phyloP scores from a whole-genome alignment of 805 yeast genomes.

The Sungouiella blattae region DNA sequence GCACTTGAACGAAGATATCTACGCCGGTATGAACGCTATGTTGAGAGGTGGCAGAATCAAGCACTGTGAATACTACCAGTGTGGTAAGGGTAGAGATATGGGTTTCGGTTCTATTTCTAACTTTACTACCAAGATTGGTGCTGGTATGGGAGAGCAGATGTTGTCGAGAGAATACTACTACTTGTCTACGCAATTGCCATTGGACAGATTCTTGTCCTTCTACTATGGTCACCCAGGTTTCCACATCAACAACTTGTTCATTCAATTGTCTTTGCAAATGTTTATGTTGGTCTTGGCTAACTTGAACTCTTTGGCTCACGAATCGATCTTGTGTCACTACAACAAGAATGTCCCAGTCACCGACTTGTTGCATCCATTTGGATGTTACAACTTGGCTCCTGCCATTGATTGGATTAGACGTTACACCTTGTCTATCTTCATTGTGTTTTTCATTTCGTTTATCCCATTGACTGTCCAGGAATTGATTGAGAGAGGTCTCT shows the following conservation, averaged over 20 bases:
- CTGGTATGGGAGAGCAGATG: conserved; percentile 90
- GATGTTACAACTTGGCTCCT: conserved; percentile 71
- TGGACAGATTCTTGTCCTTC: conserved; percentile 75
- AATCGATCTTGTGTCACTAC: conserved; percentile 58
- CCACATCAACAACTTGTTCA: conserved; percentile 74
- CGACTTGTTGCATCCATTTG: conserved; percentile 58
- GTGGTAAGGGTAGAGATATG: conserved; percentile 84
- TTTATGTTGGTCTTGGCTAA: conserved; percentile 60
- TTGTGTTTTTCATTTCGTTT: conserved; percentile 71
- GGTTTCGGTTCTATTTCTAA: conserved; percentile 81
- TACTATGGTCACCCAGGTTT: conserved; percentile 87
- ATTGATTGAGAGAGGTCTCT: conserved; percentile 69
- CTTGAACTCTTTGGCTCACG: conserved; percentile 60
- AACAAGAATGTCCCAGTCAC: conserved; percentile 57
- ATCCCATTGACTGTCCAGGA: conserved; percentile 77
- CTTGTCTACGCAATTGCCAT: conserved; percentile 70
- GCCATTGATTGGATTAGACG: conserved; percentile 72
- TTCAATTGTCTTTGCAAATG: conserved; percentile 55
- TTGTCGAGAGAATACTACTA: conserved; percentile 78
- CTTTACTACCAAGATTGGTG: conserved; percentile 81
- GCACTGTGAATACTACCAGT: conserved; percentile 79
- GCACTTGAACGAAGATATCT: conserved; percentile 81
- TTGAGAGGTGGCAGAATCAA: conserved; percentile 80
- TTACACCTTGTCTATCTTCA: conserved; percentile 68
- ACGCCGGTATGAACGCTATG: conserved; percentile 80